These are phyloP conservation scores for Penicillium vulpinum DNA, from an alignment of 2,329 filamentous ascomycete genomes.

Conservation along the genomic window DNA sequence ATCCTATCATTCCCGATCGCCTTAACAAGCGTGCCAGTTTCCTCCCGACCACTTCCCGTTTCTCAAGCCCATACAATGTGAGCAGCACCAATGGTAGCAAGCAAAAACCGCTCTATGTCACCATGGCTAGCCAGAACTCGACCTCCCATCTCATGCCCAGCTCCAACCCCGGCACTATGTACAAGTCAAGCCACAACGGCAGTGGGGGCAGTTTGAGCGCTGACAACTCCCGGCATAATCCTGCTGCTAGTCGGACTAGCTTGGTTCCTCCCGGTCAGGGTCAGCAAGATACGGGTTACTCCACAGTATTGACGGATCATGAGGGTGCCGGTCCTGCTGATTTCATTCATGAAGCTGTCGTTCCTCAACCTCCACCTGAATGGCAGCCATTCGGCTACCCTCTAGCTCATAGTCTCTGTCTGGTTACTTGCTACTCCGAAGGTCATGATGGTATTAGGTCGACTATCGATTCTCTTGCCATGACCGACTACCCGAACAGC, in stretches of 20 bases:
- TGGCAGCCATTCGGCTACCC: constrained; percentile 98
- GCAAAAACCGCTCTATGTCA: constrained; percentile 67
- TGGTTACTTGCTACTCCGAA: constrained; percentile 97
- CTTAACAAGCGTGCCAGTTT: constrained; percentile 82
- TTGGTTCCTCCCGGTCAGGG: constrained; percentile 57
- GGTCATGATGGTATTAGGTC: constrained; percentile 89
- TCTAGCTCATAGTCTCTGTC: constrained; percentile 85
- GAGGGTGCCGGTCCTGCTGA: constrained; percentile 81
- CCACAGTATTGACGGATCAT: constrained; percentile 56
- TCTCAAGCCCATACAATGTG: constrained; percentile 83
- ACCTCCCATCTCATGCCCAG: constrained; percentile 68
- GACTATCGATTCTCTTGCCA: constrained; percentile 92
- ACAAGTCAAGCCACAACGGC: constrained; percentile 58
- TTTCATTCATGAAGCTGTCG: constrained; percentile 95
- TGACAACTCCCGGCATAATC: constrained; percentile 44
- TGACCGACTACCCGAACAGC: constrained; percentile 98
- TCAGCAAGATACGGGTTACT: constrained; percentile 52
- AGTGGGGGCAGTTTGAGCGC: constrained; percentile 58
- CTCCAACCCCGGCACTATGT: constrained; percentile 61
- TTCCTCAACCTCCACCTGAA: constrained; percentile 92
- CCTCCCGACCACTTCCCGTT: constrained; percentile 89
- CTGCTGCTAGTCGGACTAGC: constrained; percentile 52
- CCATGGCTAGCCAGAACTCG: constrained; percentile 89
- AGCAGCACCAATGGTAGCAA: constrained; percentile 48
- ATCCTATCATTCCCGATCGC: constrained; percentile 69